Conservation (phyloP, 768 basidiomycete genomes). For the Nevesoporus exiguus region DNA sequence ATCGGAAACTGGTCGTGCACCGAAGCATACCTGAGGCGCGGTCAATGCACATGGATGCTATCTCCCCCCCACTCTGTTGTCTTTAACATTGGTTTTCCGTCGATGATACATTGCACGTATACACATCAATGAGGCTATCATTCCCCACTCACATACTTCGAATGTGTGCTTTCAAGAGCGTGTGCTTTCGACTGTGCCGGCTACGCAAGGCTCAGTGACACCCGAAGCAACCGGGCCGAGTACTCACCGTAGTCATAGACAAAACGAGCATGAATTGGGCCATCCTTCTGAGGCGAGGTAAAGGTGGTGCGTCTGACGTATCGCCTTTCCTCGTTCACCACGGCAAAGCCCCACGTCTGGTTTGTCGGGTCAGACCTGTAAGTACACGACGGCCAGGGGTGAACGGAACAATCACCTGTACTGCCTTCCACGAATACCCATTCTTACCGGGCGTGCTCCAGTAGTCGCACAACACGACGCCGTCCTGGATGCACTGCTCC, state of each 20-base stretch:
- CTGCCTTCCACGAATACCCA: conserved; percentile 22
- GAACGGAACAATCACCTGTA: conserved; percentile 47
- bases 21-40: too few relatives aligned
- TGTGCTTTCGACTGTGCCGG: not conserved
- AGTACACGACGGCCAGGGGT: not conserved
- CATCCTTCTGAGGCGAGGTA: conserved; percentile 51
- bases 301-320: conserved; percentile 62
- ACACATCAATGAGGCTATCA: not conserved
- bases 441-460: not conserved
- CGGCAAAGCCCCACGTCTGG: conserved; percentile 62
- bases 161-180: not conserved
- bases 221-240: not conserved
- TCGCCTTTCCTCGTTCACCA: conserved; percentile 53
- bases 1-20: not conserved
- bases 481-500: not conserved
- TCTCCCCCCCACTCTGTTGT: not conserved
- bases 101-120: not conserved
- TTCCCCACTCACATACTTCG: not conserved
- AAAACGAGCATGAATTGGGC: conserved; percentile 46
- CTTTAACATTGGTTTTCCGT: not conserved
- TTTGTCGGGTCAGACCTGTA: not conserved
- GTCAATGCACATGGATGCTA: not conserved
- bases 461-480: not conserved
- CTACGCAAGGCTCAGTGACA: conserved; percentile 17
- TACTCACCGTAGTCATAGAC: conserved; percentile 67